Percentiles rank a stretch among this genome's conserved stretches.
phyloP scores from a whole-genome alignment of 108 stramenopile species.

The Fistulifera pelliculosa region DNA sequence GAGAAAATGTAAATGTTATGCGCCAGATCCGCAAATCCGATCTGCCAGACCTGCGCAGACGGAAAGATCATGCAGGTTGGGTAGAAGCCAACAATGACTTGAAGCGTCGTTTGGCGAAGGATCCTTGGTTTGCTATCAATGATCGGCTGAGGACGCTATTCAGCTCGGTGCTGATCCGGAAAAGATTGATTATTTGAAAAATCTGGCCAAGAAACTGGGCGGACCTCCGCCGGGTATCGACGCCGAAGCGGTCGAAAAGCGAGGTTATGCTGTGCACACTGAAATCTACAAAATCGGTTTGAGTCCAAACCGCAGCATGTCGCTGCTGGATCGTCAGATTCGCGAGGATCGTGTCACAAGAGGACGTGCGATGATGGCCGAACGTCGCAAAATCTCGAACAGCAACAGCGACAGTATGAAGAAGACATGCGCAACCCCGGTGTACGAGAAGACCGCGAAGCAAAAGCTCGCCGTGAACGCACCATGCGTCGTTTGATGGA shows the following conservation, averaged over 20 bases:
- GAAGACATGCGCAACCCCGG: slow-evolving; percentile 48
- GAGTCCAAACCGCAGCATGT: slow-evolving; percentile 24
- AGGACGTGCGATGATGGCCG: slow-evolving; percentile 48
- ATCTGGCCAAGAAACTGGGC: slow-evolving; percentile 48
- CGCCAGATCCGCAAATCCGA: slow-evolving; percentile 53
- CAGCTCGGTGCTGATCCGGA: slow-evolving; percentile 49
- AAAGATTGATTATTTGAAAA: slow-evolving; percentile 35
- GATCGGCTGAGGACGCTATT: slow-evolving; percentile 71
- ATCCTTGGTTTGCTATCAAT: slow-evolving; percentile 81
- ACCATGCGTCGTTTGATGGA: slow-evolving; percentile 44
- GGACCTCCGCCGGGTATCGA: slow-evolving; percentile 62
- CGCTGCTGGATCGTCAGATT: slow-evolving; percentile 35
- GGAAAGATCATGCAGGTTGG: slow-evolving; percentile 51
- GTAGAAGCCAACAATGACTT: slow-evolving; percentile 61
- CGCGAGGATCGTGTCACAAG: slow-evolving; percentile 37
- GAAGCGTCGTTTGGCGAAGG: slow-evolving; percentile 32
- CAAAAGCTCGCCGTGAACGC: slow-evolving; percentile 47
- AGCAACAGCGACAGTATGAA: slow-evolving; percentile 37
- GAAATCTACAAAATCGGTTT: slow-evolving; percentile 64
- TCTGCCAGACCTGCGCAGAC: slow-evolving; percentile 35
- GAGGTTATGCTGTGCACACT: slow-evolving; percentile 57
- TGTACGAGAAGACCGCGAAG: slow-evolving; percentile 40
- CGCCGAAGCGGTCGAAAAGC: slow-evolving; percentile 11
- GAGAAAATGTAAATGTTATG: slow-evolving; percentile 63
- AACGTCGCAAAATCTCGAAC: slow-evolving; percentile 40